phyloP scores from a whole-genome alignment of 1,284 basidiomycete genomes.

The Phylloboletellus chloephorus region DNA sequence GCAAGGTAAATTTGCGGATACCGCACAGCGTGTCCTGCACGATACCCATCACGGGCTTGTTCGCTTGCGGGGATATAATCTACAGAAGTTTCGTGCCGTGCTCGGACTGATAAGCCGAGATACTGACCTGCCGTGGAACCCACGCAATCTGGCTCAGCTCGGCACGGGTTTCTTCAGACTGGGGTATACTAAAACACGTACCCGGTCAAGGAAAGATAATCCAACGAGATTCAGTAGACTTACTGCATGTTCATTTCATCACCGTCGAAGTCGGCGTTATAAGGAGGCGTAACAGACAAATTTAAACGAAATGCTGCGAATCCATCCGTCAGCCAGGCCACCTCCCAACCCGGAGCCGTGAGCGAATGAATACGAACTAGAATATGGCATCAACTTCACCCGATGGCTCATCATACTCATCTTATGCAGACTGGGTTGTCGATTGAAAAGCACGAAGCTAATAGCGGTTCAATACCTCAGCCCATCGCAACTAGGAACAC shows the following conservation, averaged over 20 bases:
- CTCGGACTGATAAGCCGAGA: not conserved
- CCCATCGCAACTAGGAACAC: not conserved
- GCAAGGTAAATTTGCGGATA: conserved; percentile 94
- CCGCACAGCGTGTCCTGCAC: conserved; percentile 99
- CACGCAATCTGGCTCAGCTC: conserved; percentile 98
- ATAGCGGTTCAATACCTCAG: conserved; percentile 6
- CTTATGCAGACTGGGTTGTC: conserved; percentile 97
- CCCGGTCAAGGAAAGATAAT: conserved; percentile 6
- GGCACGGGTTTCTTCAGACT: conserved; percentile 98
- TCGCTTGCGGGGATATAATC: conserved; percentile 99
- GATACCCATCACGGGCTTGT: conserved; percentile 99
- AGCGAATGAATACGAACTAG: conserved; percentile 58
- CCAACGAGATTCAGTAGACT: conserved; percentile 30
- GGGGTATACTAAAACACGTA: conserved; percentile 71
- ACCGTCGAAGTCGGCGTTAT: conserved; percentile 98
- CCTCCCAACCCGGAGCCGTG: not conserved
- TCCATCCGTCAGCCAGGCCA: conserved; percentile 30
- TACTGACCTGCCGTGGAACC: conserved; percentile 88
- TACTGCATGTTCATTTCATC: conserved; percentile 99
- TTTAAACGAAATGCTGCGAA: conserved; percentile 87
- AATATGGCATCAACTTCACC: conserved; percentile 97
- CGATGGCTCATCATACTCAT: conserved; percentile 99
- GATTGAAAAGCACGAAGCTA: conserved; percentile 95
- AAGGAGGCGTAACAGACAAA: conserved; percentile 89
- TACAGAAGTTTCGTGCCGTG: conserved; percentile 32